phyloP scores from a whole-genome alignment of 225 moss, liverwort and hornwort species.

The Marchantia polymorpha region DNA sequence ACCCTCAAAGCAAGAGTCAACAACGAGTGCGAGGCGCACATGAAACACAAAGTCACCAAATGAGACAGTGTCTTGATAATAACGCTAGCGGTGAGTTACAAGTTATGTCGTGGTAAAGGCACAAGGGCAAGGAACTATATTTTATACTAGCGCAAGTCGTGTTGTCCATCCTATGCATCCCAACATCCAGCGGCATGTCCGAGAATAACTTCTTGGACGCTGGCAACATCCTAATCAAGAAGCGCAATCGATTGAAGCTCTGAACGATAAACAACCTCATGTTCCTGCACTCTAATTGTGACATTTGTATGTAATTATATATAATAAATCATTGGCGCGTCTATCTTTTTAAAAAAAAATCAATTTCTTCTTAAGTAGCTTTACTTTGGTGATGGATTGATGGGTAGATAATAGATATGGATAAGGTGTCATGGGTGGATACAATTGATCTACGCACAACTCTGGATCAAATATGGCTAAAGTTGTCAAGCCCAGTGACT shows the following conservation, averaged over 20 bases:
- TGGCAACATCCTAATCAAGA: neutral
- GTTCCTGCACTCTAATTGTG: neutral
- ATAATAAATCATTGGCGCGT: constrained; percentile 1
- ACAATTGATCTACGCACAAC: too few species aligned
- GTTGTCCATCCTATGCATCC: neutral
- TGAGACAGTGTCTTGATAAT: neutral
- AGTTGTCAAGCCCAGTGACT: too few species aligned
- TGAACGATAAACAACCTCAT: constrained; percentile 9
- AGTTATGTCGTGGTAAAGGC: neutral
- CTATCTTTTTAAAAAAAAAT: too few species aligned
- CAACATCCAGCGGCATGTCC: neutral
- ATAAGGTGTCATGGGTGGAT: too few species aligned
- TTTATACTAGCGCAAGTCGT: neutral
- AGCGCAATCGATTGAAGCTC: neutral
- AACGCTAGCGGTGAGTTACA: constrained; percentile 1
- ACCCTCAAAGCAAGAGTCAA: too few species aligned
- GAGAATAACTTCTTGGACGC: neutral
- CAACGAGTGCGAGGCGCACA: too few species aligned
- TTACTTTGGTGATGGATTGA: too few species aligned
- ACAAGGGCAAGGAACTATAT: too few species aligned
- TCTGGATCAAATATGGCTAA: too few species aligned
- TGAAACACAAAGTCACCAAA: too few species aligned
- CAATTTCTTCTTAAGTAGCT: too few species aligned
- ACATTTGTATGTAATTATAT: neutral
- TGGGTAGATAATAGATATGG: too few species aligned